Conservation (phyloP, 139 green algal species). For the Volvox reticuliferus region DNA sequence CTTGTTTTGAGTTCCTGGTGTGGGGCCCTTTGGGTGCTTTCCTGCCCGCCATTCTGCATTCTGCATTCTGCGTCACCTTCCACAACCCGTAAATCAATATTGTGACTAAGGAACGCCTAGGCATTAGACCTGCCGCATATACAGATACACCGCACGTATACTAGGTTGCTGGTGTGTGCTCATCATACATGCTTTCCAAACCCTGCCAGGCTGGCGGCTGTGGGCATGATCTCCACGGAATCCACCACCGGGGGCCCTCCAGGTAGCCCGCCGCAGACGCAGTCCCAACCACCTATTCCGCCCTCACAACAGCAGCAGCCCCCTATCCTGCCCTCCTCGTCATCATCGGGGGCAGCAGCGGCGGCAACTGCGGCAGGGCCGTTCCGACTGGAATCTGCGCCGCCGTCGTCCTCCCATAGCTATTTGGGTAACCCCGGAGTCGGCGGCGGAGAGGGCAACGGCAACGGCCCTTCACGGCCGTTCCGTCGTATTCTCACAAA, state of each 20-base stretch:
- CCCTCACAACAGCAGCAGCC: background rate
- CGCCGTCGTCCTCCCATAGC: background rate
- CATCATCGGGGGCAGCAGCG: background rate
- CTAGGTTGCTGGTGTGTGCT: too few species aligned
- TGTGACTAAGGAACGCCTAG: too few species aligned
- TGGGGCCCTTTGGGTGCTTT: too few species aligned
- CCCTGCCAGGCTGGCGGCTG: constrained; percentile 1
- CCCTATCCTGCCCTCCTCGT: background rate
- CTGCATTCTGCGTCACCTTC: too few species aligned
- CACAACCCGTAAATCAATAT: too few species aligned
- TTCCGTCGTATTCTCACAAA: constrained; percentile 33
- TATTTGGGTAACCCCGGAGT: background rate
- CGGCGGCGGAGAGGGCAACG: background rate
- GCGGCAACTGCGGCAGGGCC: background rate
- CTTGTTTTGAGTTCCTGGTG: too few species aligned
- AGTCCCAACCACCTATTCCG: background rate
- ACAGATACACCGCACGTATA: too few species aligned
- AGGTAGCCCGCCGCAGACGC: background rate
- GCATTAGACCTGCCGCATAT: too few species aligned
- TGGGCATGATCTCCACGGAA: constrained; percentile 27
- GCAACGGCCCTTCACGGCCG: background rate
- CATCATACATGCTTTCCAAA: too few species aligned
- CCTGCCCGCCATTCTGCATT: too few species aligned
- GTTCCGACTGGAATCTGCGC: background rate
- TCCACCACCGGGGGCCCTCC: background rate